Conservation (phyloP, 768 basidiomycete genomes). For the Leccinum pellstonianum region DNA sequence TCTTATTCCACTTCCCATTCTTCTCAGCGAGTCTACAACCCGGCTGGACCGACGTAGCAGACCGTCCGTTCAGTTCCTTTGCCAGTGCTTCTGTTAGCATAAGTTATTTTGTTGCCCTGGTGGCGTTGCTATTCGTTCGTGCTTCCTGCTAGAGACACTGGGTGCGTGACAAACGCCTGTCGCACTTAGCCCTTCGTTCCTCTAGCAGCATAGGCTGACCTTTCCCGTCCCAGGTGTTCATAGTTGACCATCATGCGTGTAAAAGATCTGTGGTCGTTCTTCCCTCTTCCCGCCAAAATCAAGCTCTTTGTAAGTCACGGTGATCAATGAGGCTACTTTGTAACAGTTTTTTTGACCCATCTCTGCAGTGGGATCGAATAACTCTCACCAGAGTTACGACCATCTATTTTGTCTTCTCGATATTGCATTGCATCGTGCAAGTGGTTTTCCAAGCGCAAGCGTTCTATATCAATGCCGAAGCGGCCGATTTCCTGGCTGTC, state of each 20-base stretch:
- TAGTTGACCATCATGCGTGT: constrained; percentile 40
- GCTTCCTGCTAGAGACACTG: not conserved
- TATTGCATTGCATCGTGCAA: constrained; percentile 66
- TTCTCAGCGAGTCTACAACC: constrained; percentile 21
- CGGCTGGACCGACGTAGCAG: constrained; percentile 38
- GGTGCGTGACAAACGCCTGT: constrained; percentile 3
- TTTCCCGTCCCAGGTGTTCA: not conserved
- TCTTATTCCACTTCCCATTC: constrained; percentile 16
- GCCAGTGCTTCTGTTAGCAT: constrained; percentile 3
- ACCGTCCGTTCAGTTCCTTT: constrained; percentile 15
- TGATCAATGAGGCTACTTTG: not conserved
- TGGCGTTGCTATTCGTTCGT: constrained; percentile 38
- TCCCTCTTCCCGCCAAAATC: constrained; percentile 39
- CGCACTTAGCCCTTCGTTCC: not conserved
- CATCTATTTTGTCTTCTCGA: constrained; percentile 65
- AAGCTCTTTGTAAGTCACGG: constrained; percentile 47
- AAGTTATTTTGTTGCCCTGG: constrained; percentile 39
- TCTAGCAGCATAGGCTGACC: not conserved
- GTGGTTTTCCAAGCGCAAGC: constrained; percentile 67
- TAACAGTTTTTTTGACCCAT: not conserved
- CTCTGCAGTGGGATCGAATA: constrained; percentile 61
- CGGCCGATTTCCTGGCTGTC: constrained; percentile 49
- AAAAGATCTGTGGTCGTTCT: constrained; percentile 37
- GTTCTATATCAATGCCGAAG: constrained; percentile 60
- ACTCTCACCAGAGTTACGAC: constrained; percentile 65